These are phyloP conservation scores for Pestalotiopsis sp. DNA, from an alignment of 2,329 filamentous ascomycete genomes.

Conservation along the genomic window DNA sequence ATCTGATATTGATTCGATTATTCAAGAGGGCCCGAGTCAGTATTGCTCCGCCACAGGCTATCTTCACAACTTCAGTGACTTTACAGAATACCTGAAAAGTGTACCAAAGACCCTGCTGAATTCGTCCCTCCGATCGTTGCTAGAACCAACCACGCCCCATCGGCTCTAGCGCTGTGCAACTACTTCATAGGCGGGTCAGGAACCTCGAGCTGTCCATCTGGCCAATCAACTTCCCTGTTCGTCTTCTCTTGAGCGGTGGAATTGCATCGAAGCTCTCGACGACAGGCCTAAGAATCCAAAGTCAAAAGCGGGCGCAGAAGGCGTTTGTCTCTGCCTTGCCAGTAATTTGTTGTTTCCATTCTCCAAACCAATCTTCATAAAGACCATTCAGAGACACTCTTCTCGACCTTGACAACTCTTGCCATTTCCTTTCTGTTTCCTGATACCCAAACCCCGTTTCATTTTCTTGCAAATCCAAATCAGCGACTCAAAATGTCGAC, in stretches of 20 bases:
- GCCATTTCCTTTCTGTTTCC: not conserved
- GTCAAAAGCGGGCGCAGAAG: not conserved
- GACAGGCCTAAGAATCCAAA: not conserved
- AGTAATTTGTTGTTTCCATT: not conserved
- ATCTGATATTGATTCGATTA: too few species aligned
- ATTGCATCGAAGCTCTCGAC: conserved; percentile 13
- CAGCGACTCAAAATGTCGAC: conserved; percentile 50
- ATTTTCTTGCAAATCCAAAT: not conserved
- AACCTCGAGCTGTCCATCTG: not conserved
- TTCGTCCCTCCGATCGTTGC: not conserved
- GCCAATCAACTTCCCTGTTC: conserved; percentile 9
- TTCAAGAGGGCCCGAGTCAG: too few species aligned
- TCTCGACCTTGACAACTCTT: not conserved
- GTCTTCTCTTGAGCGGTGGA: conserved; percentile 8
- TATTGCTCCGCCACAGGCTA: too few species aligned
- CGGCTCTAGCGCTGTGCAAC: not conserved
- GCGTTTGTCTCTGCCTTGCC: conserved; percentile 3
- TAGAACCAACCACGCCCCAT: not conserved
- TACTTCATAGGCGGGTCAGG: not conserved
- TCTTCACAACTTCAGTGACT: too few species aligned
- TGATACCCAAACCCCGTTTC: conserved; percentile 4
- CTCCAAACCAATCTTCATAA: not conserved
- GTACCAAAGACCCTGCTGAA: not conserved
- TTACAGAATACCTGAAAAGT: too few species aligned
- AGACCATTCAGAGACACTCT: not conserved